Percentiles rank a stretch among this genome's conserved stretches.
Conservation (phyloP, 1,284 basidiomycete genomes). For the Hypsizygus ulmarius region DNA sequence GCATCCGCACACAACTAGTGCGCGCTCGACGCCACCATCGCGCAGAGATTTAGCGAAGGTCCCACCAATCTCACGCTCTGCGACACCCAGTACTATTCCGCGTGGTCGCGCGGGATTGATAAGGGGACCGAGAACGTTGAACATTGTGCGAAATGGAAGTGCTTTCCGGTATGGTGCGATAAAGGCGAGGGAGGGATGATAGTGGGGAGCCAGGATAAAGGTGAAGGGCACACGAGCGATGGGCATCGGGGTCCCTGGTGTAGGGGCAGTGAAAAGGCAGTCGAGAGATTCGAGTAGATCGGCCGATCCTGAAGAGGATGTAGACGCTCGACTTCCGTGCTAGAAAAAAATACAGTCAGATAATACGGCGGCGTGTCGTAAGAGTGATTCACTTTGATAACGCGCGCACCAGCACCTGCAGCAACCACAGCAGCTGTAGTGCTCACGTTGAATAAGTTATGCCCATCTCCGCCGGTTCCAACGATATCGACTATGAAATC, state of each 20-base stretch:
- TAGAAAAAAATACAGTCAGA: conserved; percentile 28
- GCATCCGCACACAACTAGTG: conserved; percentile 91
- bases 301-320: conserved; percentile 92
- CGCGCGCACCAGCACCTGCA: conserved; percentile 89
- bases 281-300: conserved; percentile 88
- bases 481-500: conserved; percentile 76
- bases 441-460: conserved; percentile 97
- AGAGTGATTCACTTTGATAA: conserved; percentile 76
- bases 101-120: conserved; percentile 89
- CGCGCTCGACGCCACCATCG: conserved; percentile 72
- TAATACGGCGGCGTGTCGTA: not conserved
- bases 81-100: conserved; percentile 90
- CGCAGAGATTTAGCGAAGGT: conserved; percentile 80
- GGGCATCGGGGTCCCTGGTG: conserved; percentile 51
- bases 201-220: conserved; percentile 92
- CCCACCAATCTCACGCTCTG: conserved; percentile 79
- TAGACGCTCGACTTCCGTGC: conserved; percentile 94
- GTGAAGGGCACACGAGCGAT: conserved; percentile 75
- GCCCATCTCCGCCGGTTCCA: conserved; percentile 85
- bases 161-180: conserved; percentile 84
- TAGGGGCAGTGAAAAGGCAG: conserved; percentile 74
- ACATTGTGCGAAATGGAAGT: conserved; percentile 95
- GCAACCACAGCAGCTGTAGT: conserved; percentile 95
- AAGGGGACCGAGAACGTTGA: conserved; percentile 94
- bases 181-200: conserved; percentile 84